These are phyloP conservation scores for Bisporella sp. DNA, from an alignment of 2,329 filamentous ascomycete genomes.

Conservation along the genomic window DNA sequence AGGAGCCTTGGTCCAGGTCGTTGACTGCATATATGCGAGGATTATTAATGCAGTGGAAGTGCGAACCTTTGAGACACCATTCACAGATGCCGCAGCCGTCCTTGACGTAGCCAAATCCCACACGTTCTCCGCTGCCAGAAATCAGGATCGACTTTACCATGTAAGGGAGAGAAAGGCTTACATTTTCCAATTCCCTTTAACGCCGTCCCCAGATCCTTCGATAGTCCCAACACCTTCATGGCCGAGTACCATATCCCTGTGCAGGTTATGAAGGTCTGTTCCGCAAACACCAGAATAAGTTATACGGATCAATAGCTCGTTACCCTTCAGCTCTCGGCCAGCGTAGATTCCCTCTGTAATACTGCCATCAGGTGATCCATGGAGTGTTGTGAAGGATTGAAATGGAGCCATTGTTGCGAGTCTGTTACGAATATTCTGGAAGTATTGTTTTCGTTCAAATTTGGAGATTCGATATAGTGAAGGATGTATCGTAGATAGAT, in stretches of 20 bases:
- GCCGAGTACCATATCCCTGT: slow-evolving; percentile 35
- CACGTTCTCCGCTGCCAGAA: slow-evolving; percentile 36
- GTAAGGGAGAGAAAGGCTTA: slow-evolving; percentile 13
- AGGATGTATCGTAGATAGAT: too few species aligned
- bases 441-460: too few species aligned
- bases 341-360: slow-evolving; percentile 42
- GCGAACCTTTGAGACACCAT: slow-evolving; percentile 36
- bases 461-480: too few species aligned
- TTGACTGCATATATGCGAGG: slow-evolving; percentile 32
- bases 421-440: too few species aligned
- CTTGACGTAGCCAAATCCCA: slow-evolving; percentile 40
- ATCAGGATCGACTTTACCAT: slow-evolving; percentile 34
- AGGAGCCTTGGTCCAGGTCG: slow-evolving; percentile 41
- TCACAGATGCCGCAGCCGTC: slow-evolving; percentile 37
- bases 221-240: slow-evolving; percentile 45
- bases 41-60: slow-evolving; percentile 36
- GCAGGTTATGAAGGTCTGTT: slow-evolving; percentile 41
- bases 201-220: slow-evolving; percentile 17
- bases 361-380: slow-evolving; percentile 50
- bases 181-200: background rate
- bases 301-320: slow-evolving; percentile 55
- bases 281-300: slow-evolving; percentile 63
- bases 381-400: slow-evolving; percentile 52
- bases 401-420: slow-evolving; percentile 12
- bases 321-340: slow-evolving; percentile 35